Conservation (phyloP, 2,329 filamentous ascomycete genomes). For the Paraphoma sp. region DNA sequence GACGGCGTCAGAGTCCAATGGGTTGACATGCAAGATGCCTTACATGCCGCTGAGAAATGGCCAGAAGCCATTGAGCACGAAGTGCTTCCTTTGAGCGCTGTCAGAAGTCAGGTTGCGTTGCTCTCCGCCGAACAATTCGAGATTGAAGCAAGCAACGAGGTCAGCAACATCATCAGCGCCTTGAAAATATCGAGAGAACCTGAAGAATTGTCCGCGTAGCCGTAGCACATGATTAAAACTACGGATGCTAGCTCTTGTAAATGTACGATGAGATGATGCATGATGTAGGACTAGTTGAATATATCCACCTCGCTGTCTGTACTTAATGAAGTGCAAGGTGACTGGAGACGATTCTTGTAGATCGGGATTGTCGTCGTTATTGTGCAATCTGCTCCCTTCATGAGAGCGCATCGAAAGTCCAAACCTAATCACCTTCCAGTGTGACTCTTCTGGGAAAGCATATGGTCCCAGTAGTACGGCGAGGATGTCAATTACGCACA, state of each 20-base stretch:
- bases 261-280: too few species aligned
- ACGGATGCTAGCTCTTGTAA: too few species aligned
- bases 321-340: too few species aligned
- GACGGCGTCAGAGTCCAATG: slow-evolving; percentile 39
- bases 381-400: too few species aligned
- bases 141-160: slow-evolving; percentile 23
- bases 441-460: neutral
- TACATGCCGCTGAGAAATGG: slow-evolving; percentile 32
- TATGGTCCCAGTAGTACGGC: neutral
- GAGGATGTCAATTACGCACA: neutral
- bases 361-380: too few species aligned
- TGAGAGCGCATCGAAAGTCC: too few species aligned
- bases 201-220: too few species aligned
- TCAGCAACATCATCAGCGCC: slow-evolving; percentile 9
- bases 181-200: neutral
- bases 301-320: too few species aligned
- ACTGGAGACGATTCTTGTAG: too few species aligned
- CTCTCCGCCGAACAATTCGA: slow-evolving; percentile 29
- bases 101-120: slow-evolving; percentile 14
- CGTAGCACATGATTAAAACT: too few species aligned
- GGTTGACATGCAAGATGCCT: slow-evolving; percentile 42
- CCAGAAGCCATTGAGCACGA: slow-evolving; percentile 32
- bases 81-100: slow-evolving; percentile 17
- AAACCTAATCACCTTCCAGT: too few species aligned
- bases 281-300: too few species aligned